Conservation (phyloP, 2,329 filamentous ascomycete genomes). For the Aspergillus transmontanensis region DNA sequence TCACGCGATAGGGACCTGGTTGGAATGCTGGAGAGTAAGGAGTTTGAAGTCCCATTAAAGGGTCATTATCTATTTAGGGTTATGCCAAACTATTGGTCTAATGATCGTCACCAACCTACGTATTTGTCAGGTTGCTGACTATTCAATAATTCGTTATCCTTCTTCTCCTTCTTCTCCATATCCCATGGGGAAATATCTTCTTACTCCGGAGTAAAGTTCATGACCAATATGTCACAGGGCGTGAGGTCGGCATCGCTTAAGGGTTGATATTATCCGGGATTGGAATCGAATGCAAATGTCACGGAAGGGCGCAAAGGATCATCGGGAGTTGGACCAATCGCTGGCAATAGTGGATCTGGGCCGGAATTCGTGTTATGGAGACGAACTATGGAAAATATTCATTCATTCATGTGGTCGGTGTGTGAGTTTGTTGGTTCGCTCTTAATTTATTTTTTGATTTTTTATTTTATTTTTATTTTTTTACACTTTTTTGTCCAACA, state of each 20-base stretch:
- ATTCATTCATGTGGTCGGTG: constrained; percentile 5
- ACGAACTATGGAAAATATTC: neutral
- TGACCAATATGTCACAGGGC: neutral
- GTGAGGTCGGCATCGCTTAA: neutral
- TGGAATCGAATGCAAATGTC: neutral
- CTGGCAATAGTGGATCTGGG: neutral
- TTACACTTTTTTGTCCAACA: neutral
- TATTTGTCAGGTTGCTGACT: neutral
- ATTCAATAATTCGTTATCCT: neutral
- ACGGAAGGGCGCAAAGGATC: constrained; percentile 2
- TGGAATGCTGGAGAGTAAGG: neutral
- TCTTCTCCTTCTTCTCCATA: neutral
- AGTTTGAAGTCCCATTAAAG: neutral
- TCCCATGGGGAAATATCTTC: neutral
- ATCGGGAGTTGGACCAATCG: constrained; percentile 2
- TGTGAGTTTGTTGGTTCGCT: neutral
- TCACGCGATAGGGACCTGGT: neutral
- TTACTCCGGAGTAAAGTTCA: neutral
- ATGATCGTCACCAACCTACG: neutral
- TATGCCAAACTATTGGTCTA: neutral
- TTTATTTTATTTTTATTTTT: neutral
- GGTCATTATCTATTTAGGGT: neutral
- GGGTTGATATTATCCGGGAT: neutral
- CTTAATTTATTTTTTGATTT: neutral
- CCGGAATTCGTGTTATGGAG: neutral